phyloP scores from a whole-genome alignment of 2,329 filamentous ascomycete species.

The Arthroderma uncinatum region DNA sequence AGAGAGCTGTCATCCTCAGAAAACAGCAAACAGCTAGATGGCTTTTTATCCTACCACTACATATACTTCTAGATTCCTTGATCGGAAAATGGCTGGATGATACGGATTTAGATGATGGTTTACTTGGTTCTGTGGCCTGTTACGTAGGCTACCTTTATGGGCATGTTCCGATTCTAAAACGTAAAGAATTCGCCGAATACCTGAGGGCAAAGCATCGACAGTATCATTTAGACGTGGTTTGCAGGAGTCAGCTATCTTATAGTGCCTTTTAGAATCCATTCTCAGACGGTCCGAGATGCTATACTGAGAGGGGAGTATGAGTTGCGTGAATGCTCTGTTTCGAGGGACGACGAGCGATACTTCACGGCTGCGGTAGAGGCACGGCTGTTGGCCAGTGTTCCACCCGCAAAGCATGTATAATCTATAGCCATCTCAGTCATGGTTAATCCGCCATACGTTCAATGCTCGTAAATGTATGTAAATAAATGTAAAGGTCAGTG shows the following conservation, averaged over 20 bases:
- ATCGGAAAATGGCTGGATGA: conserved; percentile 16
- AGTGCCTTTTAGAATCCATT: conserved; percentile 18
- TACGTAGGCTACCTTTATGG: conserved; percentile 15
- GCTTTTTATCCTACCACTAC: conserved; percentile 12
- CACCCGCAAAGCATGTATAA: conserved; percentile 9
- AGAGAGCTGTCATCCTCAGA: conserved; percentile 8
- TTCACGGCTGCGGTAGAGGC: conserved; percentile 12
- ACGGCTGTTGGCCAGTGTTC: conserved; percentile 11
- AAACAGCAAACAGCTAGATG: conserved; percentile 10
- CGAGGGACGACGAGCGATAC: conserved; percentile 12
- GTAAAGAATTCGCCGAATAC: conserved; percentile 14
- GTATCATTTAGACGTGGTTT: conserved; percentile 16
- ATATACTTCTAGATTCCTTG: conserved; percentile 16
- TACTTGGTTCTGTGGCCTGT: conserved; percentile 10
- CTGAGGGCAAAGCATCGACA: conserved; percentile 16
- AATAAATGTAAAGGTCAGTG: neutral
- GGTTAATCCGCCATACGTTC: too few relatives aligned
- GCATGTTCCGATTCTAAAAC: conserved; percentile 14
- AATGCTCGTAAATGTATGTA: too few relatives aligned
- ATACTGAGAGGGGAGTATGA: conserved; percentile 14
- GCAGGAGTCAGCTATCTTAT: conserved; percentile 19
- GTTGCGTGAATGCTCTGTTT: conserved; percentile 13
- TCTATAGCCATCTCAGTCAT: too few relatives aligned
- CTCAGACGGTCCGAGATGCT: conserved; percentile 12
- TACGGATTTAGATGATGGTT: conserved; percentile 9